These are phyloP conservation scores for Hypholoma sublateritium DNA, from an alignment of 768 basidiomycete genomes.

Conservation along the genomic window DNA sequence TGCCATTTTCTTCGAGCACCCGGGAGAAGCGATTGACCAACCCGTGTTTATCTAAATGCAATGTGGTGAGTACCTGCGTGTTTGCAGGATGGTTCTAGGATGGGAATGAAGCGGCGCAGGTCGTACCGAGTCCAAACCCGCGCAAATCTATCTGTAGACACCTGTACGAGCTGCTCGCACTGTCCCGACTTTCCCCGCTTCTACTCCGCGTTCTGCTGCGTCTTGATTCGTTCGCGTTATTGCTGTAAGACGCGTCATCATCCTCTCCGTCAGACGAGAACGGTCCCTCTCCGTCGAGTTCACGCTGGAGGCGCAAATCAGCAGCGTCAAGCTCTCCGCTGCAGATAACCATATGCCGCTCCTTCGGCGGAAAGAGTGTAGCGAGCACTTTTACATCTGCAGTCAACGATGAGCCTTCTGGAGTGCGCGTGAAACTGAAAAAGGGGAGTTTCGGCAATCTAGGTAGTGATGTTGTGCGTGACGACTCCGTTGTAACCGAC, in stretches of 20 bases:
- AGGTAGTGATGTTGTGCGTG: conserved; percentile 12
- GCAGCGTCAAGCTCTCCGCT: conserved; percentile 65
- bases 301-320: conserved; percentile 35
- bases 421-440: conserved; percentile 76
- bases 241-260: conserved; percentile 25
- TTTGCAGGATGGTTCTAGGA: background rate
- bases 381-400: conserved; percentile 69
- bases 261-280: conserved; percentile 41
- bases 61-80: background rate
- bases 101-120: background rate
- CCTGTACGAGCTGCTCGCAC: conserved; percentile 43
- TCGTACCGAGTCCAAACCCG: conserved; percentile 66
- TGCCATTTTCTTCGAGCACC: conserved; percentile 67
- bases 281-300: conserved; percentile 5
- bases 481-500: conserved; percentile 1
- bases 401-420: conserved; percentile 75
- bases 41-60: conserved; percentile 65
- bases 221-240: background rate
- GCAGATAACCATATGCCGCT: conserved; percentile 74
- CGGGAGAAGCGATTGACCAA: conserved; percentile 76
- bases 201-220: background rate
- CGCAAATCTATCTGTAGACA: conserved; percentile 78
- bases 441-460: conserved; percentile 52
- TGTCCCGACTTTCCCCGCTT: background rate
- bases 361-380: conserved; percentile 66